Base-by-base conservation (phyloP, 1,284 basidiomycete species). In the Vanrija humicola region DNA sequence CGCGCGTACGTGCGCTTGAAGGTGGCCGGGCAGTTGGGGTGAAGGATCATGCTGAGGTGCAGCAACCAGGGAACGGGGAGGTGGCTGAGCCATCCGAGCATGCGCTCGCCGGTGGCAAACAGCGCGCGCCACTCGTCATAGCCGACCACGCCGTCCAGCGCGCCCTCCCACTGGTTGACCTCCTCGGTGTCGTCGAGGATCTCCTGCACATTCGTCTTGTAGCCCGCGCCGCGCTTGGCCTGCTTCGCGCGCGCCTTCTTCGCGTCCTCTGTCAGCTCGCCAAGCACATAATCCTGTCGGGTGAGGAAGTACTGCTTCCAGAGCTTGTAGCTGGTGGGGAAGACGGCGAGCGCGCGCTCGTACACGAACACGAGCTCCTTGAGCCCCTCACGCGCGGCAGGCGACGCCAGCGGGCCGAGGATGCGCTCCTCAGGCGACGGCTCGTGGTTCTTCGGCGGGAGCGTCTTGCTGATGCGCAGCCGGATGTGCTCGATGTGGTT, bases 91-190 rank as follows among this genome's bases (percentile, higher is more conserved):
- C 92, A 98, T 83, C 89, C 90, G 38, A 99, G 79, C 53, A 90
- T 90, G 59, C 96, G 83, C 72, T 99, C 96, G 69, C 92, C 95
- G 0, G 85, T 84, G 6, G 91, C 89, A 8, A 95, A 83, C 6
- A 98, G 81, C 19, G 86, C 80, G 69, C 85, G 89, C 96, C 96
- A 99, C 75, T 99, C 96, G 60, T 89, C 86, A 84, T 87, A 95
- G 3, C 95, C 96, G 19, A 96, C 81, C 5, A 90, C 80, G 5
- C 88, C 86, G 69, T 98, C 90, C 50, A 98, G 78, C 6, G 89
- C 87, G 18, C 85, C 86, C 49, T 89, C 84, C 89, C 90, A 98
- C 59, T 88, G 85, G 56, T 83, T 80, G 59, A 91, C 90, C 34
- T 90, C 88, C 69, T 92, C 90, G 56, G 92, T 77, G 54, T 88